A percentile compares a stretch with the other conserved stretches of the same genome.
Evolutionary conservation across 192 early-diverging fungal species (phyloP).

Genomic region (Rhizophagus clarus): DNA sequence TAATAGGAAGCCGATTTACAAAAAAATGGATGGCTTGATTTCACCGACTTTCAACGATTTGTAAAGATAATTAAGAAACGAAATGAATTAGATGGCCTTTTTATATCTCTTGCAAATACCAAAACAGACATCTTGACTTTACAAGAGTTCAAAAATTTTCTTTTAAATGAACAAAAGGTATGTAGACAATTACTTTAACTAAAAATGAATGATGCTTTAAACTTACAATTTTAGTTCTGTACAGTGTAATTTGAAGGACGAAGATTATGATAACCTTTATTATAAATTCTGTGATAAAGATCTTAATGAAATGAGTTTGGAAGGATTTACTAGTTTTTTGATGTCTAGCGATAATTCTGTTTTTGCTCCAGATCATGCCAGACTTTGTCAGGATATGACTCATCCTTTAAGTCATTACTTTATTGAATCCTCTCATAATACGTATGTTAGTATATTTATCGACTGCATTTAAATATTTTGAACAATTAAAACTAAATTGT

Average conservation of each 20-base stretch:
- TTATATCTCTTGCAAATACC: slow-evolving; percentile 43
- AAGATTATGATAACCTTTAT: slow-evolving; percentile 58
- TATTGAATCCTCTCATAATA: slow-evolving; percentile 89
- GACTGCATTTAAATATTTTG: not conserved
- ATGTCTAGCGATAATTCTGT: slow-evolving; percentile 64
- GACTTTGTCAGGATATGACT: slow-evolving; percentile 67
- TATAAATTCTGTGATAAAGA: slow-evolving; percentile 53
- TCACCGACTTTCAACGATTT: slow-evolving; percentile 61
- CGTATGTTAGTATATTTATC: slow-evolving; percentile 36
- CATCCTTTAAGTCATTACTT: slow-evolving; percentile 78
- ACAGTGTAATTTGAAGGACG: slow-evolving; percentile 43
- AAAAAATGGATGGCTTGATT: slow-evolving; percentile 53
- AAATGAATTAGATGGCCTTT: slow-evolving; percentile 61
- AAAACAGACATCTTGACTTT: slow-evolving; percentile 43
- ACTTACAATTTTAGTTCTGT: not conserved
- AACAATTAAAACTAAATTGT: not conserved
- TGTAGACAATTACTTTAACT: not conserved
- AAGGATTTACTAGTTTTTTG: slow-evolving; percentile 67
- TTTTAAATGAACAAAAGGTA: slow-evolving; percentile 62
- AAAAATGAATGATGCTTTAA: not conserved
- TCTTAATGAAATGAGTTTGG: slow-evolving; percentile 54
- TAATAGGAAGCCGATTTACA: slow-evolving; percentile 51
- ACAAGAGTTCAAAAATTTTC: slow-evolving; percentile 59
- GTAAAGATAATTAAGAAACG: slow-evolving; percentile 63
- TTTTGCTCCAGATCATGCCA: slow-evolving; percentile 51